Base-by-base conservation (phyloP, 2,329 filamentous ascomycete genomes). In the Phyllosticta capitalensis region DNA sequence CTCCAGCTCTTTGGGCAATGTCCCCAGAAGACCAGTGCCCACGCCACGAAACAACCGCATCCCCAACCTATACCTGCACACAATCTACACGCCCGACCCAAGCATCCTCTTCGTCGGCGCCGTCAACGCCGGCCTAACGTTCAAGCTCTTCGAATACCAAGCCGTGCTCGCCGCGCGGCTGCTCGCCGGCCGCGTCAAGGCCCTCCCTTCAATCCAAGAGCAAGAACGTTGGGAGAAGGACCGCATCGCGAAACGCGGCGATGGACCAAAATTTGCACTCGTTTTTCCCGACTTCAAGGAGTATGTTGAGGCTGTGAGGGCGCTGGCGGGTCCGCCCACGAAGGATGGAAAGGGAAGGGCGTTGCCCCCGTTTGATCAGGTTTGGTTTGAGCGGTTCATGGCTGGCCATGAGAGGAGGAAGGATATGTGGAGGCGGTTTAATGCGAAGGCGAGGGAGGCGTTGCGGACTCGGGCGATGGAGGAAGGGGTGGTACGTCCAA, bases 61-160 rank as follows among this genome's bases (percentile, higher is more conserved):
- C 0, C 79, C 79, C 0, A 77, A 75, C 9, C 70, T 85, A 0
- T 85, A 83, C 64, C 80, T 83, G 64, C 83, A 85, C 64, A 72
- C 84, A 0, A 79, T 85, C 6, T 83, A 77, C 67, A 74, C 72
- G 33, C 64, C 76, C 19, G 83, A 86, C 62, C 79, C 82, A 0
- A 80, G 76, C 0, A 71, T 85, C 9, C 69, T 80, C 2, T 86
- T 85, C 64, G 74, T 85, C 2, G 83, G 83, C 24, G 83, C 83
- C 3, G 81, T 80, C 17, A 45, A 52, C 1, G 79, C 80, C 0
- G 81, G 81, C 0, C 69, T 88, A 26, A 88, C 85, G 0, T 88
- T 88, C 72, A 86, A 84, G 67, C 78, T 87, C 28, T 87, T 86
- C 59, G 85, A 87, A 70, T 87, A 83, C 82, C 84, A 87, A 65